phyloP scores from a whole-genome alignment of 1,284 basidiomycete genomes.

The Leccinum subfulvum region DNA sequence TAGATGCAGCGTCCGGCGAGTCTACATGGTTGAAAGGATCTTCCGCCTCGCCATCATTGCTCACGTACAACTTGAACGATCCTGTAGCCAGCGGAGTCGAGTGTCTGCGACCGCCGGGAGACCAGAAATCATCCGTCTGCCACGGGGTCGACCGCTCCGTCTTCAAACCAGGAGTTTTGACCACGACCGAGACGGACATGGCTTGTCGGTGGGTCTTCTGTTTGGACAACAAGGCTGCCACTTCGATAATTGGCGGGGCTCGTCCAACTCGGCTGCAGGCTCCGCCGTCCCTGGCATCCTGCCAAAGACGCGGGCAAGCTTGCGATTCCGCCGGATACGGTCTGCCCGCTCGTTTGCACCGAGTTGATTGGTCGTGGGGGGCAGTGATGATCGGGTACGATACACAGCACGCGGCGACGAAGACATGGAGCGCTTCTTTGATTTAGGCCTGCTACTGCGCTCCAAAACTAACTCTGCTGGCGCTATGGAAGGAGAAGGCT shows the following conservation, averaged over 20 bases:
- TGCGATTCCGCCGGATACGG: slow-evolving; percentile 69
- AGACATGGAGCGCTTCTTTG: slow-evolving; percentile 29
- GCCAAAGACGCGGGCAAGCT: slow-evolving; percentile 77
- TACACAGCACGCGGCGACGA: slow-evolving; percentile 25
- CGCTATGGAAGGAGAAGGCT: slow-evolving; percentile 42
- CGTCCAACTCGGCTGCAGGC: slow-evolving; percentile 32
- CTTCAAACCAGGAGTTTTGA: slow-evolving; percentile 15
- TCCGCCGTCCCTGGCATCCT: slow-evolving; percentile 49
- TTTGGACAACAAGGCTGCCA: slow-evolving; percentile 27
- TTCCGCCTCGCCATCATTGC: slow-evolving; percentile 5
- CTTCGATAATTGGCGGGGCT: slow-evolving; percentile 19
- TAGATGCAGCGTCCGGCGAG: slow-evolving; percentile 28
- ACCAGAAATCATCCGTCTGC: slow-evolving; percentile 21
- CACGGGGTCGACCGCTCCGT: slow-evolving; percentile 30
- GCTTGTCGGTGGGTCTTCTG: slow-evolving; percentile 39
- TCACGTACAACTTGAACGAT: slow-evolving; percentile 34
- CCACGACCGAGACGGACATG: slow-evolving; percentile 40
- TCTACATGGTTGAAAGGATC: slow-evolving; percentile 10
- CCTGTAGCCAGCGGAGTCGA: slow-evolving; percentile 47
- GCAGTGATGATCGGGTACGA: slow-evolving; percentile 26
- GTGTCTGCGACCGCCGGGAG: slow-evolving; percentile 43
- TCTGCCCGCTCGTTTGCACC: slow-evolving; percentile 66
- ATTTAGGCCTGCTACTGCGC: slow-evolving; percentile 13
- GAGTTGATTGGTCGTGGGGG: slow-evolving; percentile 68
- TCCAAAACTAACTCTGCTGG: slow-evolving; percentile 34